Base-by-base conservation (phyloP, 2,329 filamentous ascomycete genomes). In the Penicillium sp. region DNA sequence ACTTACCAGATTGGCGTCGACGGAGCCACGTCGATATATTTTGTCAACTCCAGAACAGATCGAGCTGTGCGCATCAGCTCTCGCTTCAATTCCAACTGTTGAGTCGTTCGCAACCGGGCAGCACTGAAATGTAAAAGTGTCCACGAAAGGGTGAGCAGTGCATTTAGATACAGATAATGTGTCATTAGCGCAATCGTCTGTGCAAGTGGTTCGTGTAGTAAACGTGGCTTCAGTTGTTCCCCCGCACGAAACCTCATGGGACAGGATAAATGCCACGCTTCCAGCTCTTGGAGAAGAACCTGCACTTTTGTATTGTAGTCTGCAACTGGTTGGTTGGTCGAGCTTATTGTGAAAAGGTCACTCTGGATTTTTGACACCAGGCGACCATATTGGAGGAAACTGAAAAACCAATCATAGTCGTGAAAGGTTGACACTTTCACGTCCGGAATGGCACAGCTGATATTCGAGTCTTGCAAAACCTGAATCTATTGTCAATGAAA, bases 41-140 rank as follows among this genome's bases (percentile, higher is more conserved):
- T 37, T n/a, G 33, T 37, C 16, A 37, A n/a, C 33, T 37, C 50
- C 27, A 55, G 25, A 35, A 55, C 46, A 8, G 46, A 55, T 11
- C 53, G 26, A 7, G 53, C 46, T 29, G 53, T 55, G 14, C 46
- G 26, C 47, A 50, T 55, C 23, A 55, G 27, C n/a, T 42, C 46
- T 23, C 53, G 46, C 25, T 55, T 55, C 21, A 55, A 42, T 14
- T 55, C 47, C 4, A 55, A 27, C 11, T 55, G 46, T 37, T 50
- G 53, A 7, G 13, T 50, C 3, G 37, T n/a, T 3, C 16, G 45
- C 27, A 55, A 19, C 14, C 49, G 49, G 7, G 19, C 37, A 1
- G 50, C 39, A 26, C 50, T 53, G 7, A 16, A 53, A 53, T 53
- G 33, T 37, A 37, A n/a, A 37, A 37, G 33, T 37, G 14, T 37